Evolutionary conservation across 2,329 filamentous ascomycete species (phyloP).

Genomic region (Colletotrichum cuscutae): DNA sequence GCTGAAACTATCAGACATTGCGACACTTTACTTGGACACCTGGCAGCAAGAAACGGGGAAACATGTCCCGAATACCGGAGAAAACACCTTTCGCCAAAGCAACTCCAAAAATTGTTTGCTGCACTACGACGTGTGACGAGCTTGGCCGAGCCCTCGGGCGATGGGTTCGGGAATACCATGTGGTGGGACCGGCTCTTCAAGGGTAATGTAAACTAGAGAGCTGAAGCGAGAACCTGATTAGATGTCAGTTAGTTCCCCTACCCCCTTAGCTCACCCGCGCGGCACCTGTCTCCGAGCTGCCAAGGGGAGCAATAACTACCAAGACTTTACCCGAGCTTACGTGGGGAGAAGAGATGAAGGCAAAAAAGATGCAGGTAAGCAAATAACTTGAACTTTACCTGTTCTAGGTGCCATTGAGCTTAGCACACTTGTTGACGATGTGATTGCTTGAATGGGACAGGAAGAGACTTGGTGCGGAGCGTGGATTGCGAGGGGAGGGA

Average conservation of each 20-base stretch:
- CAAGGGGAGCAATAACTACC: conserved; percentile 9
- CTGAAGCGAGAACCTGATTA: not conserved
- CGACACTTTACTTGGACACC: not conserved
- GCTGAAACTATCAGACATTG: not conserved
- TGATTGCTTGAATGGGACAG: conserved; percentile 9
- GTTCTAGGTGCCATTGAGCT: conserved; percentile 3
- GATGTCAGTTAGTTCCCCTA: not conserved
- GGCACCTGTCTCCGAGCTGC: conserved; percentile 13
- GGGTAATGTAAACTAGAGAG: not conserved
- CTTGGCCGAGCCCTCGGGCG: not conserved
- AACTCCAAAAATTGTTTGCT: not conserved
- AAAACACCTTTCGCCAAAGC: not conserved
- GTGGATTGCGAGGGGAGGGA: not conserved
- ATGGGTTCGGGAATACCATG: not conserved
- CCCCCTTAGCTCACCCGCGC: conserved; percentile 1
- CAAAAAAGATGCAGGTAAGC: conserved; percentile 12
- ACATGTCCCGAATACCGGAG: not conserved
- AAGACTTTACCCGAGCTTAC: conserved; percentile 28
- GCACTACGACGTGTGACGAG: conserved; percentile 16
- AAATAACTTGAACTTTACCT: not conserved
- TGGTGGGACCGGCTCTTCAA: not conserved
- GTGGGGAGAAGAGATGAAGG: not conserved
- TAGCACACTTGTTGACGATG: conserved; percentile 5
- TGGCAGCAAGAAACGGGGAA: not conserved
- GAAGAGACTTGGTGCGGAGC: not conserved